A percentile compares a stretch with the other conserved stretches of the same genome.
phyloP scores from a whole-genome alignment of 805 yeast species.

The Millerozyma acaciae region DNA sequence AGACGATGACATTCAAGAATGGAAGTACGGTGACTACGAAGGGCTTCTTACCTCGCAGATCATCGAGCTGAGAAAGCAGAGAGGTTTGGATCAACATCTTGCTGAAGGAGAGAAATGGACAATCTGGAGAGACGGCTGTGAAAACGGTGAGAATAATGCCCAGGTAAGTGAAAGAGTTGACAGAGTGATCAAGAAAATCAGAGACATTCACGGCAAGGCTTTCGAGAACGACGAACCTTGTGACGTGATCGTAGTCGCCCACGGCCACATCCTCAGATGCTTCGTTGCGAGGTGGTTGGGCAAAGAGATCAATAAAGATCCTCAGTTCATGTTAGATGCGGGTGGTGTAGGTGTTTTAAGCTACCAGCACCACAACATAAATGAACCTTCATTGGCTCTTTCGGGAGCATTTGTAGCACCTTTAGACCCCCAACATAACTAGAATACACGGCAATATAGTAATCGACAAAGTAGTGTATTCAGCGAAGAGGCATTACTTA shows the following conservation, averaged over 20 bases:
- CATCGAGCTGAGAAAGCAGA: conserved; percentile 48
- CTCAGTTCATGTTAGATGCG: conserved; percentile 83
- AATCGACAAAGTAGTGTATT: too few species aligned
- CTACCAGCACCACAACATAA: conserved; percentile 77
- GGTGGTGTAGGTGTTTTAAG: conserved; percentile 93
- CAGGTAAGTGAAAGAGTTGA: conserved; percentile 74
- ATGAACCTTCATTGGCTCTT: conserved; percentile 82
- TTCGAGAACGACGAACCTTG: conserved; percentile 49
- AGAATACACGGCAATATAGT: too few species aligned
- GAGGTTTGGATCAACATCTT: conserved; percentile 48
- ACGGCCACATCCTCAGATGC: conserved; percentile 89
- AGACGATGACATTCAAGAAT: conserved; percentile 72
- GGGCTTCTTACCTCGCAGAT: conserved; percentile 73
- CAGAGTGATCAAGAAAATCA: conserved; percentile 60
- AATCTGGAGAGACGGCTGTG: conserved; percentile 93
- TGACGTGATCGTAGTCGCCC: conserved; percentile 83
- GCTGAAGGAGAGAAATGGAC: conserved; percentile 50
- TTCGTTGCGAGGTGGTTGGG: conserved; percentile 87
- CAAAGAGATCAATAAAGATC: conserved; percentile 56
- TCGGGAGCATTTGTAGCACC: conserved; percentile 83
- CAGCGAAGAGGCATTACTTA: too few species aligned
- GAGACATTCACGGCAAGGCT: conserved; percentile 53
- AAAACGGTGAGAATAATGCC: conserved; percentile 71
- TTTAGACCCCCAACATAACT: conserved; percentile 59
- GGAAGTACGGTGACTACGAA: conserved; percentile 97